Evolutionary conservation across 768 basidiomycete genomes (phyloP), one percentile per base, ranked within the genome.

Genomic region (Strobilomyces echinocephalus): DNA sequence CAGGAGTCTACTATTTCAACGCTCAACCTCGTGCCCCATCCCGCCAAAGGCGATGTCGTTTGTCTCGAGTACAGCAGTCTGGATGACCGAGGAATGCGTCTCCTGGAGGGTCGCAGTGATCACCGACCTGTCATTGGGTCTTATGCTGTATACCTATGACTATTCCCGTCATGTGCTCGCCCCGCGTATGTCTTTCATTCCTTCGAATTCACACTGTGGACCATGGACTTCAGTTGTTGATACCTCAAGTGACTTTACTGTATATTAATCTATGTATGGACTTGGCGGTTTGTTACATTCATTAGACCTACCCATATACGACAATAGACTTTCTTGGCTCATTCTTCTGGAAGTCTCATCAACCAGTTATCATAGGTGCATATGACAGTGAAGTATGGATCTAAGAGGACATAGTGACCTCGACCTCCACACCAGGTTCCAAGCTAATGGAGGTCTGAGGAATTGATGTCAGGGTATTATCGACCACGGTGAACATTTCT

Each of bases 391-490:
- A 15, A 39, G 18, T 5, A 24, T 14, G 20, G 10, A 31, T 65
- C 73, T 73, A 90, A 61, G 82, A 81, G 59, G 89, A 93, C 74
- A 97, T 95, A 67, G 94, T 97, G 61, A 97, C 95, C 73, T 97
- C 94, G 69, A 98, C 95, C 76, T 99, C 97, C 59, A 98, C 95
- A 75, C 95, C 95, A 60, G 95, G 91, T 78, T 98, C 97, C 78
- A 99, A 82, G 77, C 89, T 92, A 78, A 98, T 97, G 74, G 88
- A 91, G 57, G 95, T 98, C 95, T 98, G 68, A 4, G 50, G 54
- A 35, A 31, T 38, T 2, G 18, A 9, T 8, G 31, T 65, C 45
- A 58, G 58, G 24, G 51, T 24, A 41, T 16, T 36, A 30, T 44
- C 41, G 41, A 16, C 38, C 16, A 52, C 20, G 30, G 34, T 52